Percentiles rank a stretch among this genome's conserved stretches.
Conservation (phyloP, 257 asterid genomes). For the Primulina eburnea region DNA sequence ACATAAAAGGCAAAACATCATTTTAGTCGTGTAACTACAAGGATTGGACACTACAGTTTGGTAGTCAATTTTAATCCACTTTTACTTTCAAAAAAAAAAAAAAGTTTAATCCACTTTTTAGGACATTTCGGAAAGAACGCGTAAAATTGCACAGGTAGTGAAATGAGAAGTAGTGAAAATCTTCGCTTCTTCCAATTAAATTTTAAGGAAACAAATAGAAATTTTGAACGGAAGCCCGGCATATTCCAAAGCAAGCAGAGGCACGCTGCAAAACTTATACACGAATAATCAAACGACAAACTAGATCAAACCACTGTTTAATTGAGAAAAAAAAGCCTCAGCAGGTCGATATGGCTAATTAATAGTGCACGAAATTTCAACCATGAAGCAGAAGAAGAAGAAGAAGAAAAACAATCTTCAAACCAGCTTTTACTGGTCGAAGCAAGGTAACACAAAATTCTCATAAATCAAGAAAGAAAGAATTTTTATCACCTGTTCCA, state of each 20-base stretch:
- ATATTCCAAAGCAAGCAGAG: background rate
- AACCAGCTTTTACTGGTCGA: background rate
- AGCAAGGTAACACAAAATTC: background rate
- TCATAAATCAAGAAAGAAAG: conserved; percentile 26
- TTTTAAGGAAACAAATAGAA: background rate
- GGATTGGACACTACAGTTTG: background rate
- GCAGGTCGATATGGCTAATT: background rate
- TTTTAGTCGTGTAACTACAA: background rate
- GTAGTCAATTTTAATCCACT: background rate
- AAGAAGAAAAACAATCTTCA: background rate
- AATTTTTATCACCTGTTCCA: conserved; percentile 40
- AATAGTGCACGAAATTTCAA: background rate
- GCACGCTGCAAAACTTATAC: background rate
- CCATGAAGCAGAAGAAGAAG: background rate
- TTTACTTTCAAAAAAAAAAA: too few species aligned
- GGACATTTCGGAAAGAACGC: background rate
- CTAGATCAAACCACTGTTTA: background rate
- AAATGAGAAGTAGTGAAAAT: too few species aligned
- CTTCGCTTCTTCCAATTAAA: background rate
- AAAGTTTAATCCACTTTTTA: background rate
- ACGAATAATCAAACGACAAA: background rate
- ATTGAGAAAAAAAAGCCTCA: background rate
- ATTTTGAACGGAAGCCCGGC: background rate
- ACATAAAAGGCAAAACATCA: conserved; percentile 8
- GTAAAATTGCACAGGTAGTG: conserved; percentile 1